A percentile compares a stretch with the other conserved stretches of the same genome.
Conservation (phyloP, 148 eudicot genomes). For the Pharnaceum exiguum region DNA sequence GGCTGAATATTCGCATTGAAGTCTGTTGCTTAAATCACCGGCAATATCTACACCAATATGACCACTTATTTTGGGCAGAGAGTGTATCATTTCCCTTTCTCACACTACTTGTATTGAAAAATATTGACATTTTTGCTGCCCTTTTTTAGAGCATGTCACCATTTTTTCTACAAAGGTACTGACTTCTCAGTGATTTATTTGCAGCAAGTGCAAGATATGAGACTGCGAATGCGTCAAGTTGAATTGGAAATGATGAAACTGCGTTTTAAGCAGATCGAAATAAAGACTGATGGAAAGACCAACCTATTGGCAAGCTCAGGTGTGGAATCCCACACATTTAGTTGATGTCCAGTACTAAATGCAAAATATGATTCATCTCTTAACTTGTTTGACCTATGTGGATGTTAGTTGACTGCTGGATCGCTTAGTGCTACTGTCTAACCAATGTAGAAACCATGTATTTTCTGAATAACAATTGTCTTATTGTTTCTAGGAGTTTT, state of each 20-base stretch:
- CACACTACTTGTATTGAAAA: too few relatives aligned
- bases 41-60: too few relatives aligned
- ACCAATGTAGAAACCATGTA: too few relatives aligned
- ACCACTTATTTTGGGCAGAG: too few relatives aligned
- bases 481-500: not conserved
- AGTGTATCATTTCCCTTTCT: too few relatives aligned
- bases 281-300: slow-evolving; percentile 22
- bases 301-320: slow-evolving; percentile 21
- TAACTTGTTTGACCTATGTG: not conserved
- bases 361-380: not conserved
- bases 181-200: slow-evolving; percentile 4
- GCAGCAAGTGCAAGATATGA: slow-evolving; percentile 37
- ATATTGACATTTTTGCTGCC: too few relatives aligned
- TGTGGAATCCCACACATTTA: slow-evolving; percentile 7
- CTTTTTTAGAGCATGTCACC: not conserved
- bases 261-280: slow-evolving; percentile 26
- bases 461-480: not conserved
- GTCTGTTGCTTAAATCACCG: not conserved
- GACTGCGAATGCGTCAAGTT: slow-evolving; percentile 27
- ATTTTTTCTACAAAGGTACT: not conserved
- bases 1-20: not conserved
- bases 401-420: too few relatives aligned
- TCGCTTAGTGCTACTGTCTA: too few relatives aligned
- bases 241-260: slow-evolving; percentile 36
- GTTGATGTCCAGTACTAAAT: not conserved